phyloP scores from a whole-genome alignment of 1,139 yeast genomes.

The Hanseniaspora uvarum region DNA sequence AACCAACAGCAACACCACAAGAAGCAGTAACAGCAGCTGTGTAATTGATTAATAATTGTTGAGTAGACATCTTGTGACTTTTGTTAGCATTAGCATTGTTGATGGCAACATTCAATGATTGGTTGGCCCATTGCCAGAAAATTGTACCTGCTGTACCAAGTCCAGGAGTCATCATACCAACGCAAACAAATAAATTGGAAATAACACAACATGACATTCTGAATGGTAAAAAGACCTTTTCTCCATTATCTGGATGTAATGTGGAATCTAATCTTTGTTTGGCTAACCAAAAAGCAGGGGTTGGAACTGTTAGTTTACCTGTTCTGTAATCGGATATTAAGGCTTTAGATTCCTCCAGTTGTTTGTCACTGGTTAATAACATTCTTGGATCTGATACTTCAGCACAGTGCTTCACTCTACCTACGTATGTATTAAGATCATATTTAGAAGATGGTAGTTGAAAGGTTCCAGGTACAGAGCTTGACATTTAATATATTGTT shows the following conservation, averaged over 20 bases:
- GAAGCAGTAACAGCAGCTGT: constrained; percentile 86
- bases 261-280: constrained; percentile 79
- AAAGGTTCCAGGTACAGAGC: constrained; percentile 72
- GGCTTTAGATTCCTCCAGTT: constrained; percentile 54
- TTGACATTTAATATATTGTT: constrained; percentile 45
- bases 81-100: constrained; percentile 94
- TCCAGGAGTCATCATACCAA: constrained; percentile 94
- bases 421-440: constrained; percentile 76
- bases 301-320: constrained; percentile 51
- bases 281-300: constrained; percentile 82
- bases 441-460: constrained; percentile 67
- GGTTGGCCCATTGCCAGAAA: constrained; percentile 97
- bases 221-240: constrained; percentile 81
- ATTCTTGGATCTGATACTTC: constrained; percentile 87
- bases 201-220: constrained; percentile 94
- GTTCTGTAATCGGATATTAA: constrained; percentile 62
- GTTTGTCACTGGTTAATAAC: constrained; percentile 60
- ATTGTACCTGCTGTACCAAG: constrained; percentile 81
- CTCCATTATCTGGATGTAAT: constrained; percentile 91
- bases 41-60: constrained; percentile 68
- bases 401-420: constrained; percentile 87
- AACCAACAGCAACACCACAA: constrained; percentile 88
- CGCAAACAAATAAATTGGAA: constrained; percentile 86
- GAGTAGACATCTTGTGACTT: constrained; percentile 75
- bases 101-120: constrained; percentile 89